A percentile compares a stretch with the other conserved stretches of the same genome.
These are phyloP conservation scores for Alternaria metachromatica DNA, from an alignment of 2,329 filamentous ascomycete species.

Conservation along the genomic window DNA sequence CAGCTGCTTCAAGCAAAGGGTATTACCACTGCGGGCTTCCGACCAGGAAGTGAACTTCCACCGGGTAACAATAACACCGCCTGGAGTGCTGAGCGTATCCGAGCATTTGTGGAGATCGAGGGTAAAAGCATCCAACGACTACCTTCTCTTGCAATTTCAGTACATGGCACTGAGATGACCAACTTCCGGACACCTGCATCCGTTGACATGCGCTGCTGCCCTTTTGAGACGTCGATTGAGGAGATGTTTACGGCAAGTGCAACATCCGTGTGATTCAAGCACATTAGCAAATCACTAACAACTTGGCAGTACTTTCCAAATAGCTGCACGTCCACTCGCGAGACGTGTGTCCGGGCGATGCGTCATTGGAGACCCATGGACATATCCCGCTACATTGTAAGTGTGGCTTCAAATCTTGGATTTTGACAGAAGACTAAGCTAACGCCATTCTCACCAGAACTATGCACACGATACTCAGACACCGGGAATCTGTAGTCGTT, in stretches of 20 bases:
- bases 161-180: conserved; percentile 2
- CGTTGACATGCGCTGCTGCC: conserved; percentile 4
- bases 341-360: conserved; percentile 4
- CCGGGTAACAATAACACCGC: neutral
- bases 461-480: neutral
- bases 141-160: neutral
- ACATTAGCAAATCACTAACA: neutral
- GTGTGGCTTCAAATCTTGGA: neutral
- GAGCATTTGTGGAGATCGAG: conserved; percentile 5
- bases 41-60: neutral
- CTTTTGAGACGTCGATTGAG: conserved; percentile 8
- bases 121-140: neutral
- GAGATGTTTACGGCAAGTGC: conserved; percentile 9
- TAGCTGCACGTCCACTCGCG: conserved; percentile 1
- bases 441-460: neutral
- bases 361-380: neutral
- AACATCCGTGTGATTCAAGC: neutral
- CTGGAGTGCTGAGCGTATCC: conserved; percentile 6
- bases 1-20: neutral
- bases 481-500: neutral
- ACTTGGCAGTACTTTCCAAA: neutral
- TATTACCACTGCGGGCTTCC: neutral
- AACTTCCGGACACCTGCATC: conserved; percentile 8
- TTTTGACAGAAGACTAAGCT: neutral
- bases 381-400: conserved; percentile 2